Base-by-base conservation (phyloP, 139 green algal genomes). In the Auxenochlorella pyrenoidosa region DNA sequence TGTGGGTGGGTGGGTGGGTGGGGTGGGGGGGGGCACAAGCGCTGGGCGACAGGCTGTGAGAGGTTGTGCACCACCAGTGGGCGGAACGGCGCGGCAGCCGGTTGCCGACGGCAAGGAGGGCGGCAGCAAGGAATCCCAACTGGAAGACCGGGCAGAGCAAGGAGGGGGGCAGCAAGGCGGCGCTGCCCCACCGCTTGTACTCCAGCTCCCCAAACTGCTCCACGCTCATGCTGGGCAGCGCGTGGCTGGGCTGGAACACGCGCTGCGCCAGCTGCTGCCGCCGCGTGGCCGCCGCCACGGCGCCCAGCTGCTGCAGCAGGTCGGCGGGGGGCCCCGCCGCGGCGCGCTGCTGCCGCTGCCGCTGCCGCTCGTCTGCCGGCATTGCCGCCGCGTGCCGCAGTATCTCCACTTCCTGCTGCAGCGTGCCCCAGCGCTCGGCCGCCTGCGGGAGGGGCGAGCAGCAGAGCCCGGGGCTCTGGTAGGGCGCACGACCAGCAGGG, bases 231-330 rank as follows among this genome's bases (percentile, higher is more conserved):
- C 94, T 97, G 30, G 96, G 95, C 77, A 97, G 79, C n/a, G 83
- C 91, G 82, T 98, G 92, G 72, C 85, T 89, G 28, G 96, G 96
- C 43, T 91, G 89, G 75, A 98, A 98, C 44, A 98, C 95, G 54
- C 91, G 73, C 0, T 58, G 59, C 8, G 71, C 71, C 36, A 95
- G 13, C 60, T 82, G 77, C 36, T 73, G 34, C 10, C 75, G 60
- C 84, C 43, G 58, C 44, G 21, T 58, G 0, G 26, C 84, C 70
- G 40, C 80, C 16, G 78, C 87, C 5, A 84, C 87, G 5, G 40
- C 65, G 0, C 44, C 86, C 84, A 94, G 83, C 59, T 90, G 38
- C 40, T 59, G 43, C 71, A 91, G 40, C 34, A 92, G 54, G 24
- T 92, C 91, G 28, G 83, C 22, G 44, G 84, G 84, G 13, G 76